phyloP scores from a whole-genome alignment of 768 basidiomycete genomes.

The Plicaturopsis crispa region DNA sequence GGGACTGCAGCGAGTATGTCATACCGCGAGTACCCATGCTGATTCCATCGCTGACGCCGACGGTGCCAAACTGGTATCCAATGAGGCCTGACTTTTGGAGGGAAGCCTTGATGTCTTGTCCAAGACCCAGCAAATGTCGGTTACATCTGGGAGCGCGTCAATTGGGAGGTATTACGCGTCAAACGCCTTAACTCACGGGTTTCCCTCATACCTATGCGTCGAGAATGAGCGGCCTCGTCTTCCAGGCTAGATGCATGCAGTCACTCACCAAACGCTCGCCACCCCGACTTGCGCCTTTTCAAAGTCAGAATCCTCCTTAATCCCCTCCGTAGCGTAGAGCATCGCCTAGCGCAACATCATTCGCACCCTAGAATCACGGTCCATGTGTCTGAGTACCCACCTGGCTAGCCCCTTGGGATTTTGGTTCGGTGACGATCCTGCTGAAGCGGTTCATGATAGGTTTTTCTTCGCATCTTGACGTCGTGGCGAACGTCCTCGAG shows the following conservation, averaged over 20 bases:
- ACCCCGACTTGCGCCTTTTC: conserved; percentile 97
- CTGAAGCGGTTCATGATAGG: conserved; percentile 65
- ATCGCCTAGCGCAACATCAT: conserved; percentile 85
- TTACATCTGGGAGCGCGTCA: conserved; percentile 64
- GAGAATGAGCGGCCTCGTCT: conserved; percentile 10
- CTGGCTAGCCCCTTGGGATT: conserved; percentile 94
- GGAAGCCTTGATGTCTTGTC: conserved; percentile 81
- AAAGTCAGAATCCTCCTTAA: conserved; percentile 75
- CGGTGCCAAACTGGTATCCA: conserved; percentile 96
- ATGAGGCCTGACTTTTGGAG: conserved; percentile 64
- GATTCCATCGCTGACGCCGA: conserved; percentile 97
- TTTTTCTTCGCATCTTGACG: conserved; percentile 29
- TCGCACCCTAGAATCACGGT: too few relatives aligned
- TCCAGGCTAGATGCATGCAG: not conserved
- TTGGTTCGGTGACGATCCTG: conserved; percentile 79
- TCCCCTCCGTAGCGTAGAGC: conserved; percentile 97
- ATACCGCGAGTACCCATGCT: conserved; percentile 95
- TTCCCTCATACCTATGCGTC: conserved; percentile 86
- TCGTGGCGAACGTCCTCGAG: conserved; percentile 30
- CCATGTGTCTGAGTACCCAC: too few relatives aligned
- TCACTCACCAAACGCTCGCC: conserved; percentile 85
- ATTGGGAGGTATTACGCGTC: not conserved
- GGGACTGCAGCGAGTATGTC: conserved; percentile 93
- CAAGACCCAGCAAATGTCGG: conserved; percentile 83
- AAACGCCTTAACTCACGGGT: conserved; percentile 64